phyloP scores from a whole-genome alignment of 2,329 filamentous ascomycete genomes.

The Hypoxylon sp. region DNA sequence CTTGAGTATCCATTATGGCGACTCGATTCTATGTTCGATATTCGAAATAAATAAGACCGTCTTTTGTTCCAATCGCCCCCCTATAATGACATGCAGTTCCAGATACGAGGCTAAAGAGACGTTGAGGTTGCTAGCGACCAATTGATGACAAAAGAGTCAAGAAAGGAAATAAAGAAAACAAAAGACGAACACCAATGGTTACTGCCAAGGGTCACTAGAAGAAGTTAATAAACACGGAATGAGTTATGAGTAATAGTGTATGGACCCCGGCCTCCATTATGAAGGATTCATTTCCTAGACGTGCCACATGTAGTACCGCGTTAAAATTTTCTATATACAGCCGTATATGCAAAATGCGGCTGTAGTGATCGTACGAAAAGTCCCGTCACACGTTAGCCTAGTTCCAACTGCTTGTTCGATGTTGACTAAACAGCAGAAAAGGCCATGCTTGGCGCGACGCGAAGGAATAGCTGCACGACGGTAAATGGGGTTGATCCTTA shows the following conservation, averaged over 20 bases:
- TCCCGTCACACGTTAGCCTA: background rate
- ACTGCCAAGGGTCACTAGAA: slow-evolving; percentile 6
- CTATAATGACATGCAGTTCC: background rate
- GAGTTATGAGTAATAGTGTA: slow-evolving; percentile 3
- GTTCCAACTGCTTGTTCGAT: slow-evolving; percentile 6
- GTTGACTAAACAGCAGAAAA: background rate
- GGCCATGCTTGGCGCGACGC: slow-evolving; percentile 15
- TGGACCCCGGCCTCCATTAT: slow-evolving; percentile 13
- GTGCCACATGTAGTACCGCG: slow-evolving; percentile 26
- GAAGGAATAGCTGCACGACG: background rate
- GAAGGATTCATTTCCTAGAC: slow-evolving; percentile 29
- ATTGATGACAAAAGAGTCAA: background rate
- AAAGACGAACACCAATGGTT: slow-evolving; percentile 4
- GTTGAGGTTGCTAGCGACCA: background rate
- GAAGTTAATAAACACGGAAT: slow-evolving; percentile 21
- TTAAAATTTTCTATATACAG: slow-evolving; percentile 22
- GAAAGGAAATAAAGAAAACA: slow-evolving; percentile 13
- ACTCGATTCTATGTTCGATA: slow-evolving; percentile 1
- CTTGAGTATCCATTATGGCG: slow-evolving; percentile 33
- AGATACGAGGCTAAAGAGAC: background rate
- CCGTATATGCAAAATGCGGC: slow-evolving; percentile 7
- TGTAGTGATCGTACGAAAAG: background rate
- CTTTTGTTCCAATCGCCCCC: background rate
- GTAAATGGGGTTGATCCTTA: slow-evolving; percentile 6
- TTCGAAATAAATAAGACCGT: background rate